Evolutionary conservation across 257 asterid species (phyloP).

Genomic region (Lavandula angustifolia): DNA sequence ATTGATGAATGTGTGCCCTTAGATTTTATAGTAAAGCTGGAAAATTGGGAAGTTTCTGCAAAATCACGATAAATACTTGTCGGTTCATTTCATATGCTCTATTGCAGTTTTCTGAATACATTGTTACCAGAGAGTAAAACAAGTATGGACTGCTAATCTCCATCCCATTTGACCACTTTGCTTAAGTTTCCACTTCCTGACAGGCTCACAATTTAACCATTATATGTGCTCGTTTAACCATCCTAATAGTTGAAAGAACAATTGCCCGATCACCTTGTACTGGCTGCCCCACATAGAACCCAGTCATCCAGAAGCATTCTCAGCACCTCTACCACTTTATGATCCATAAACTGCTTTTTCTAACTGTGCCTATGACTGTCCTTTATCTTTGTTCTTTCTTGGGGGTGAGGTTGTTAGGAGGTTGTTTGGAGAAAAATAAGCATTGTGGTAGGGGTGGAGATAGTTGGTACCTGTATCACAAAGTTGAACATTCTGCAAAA

Average conservation of each 20-base stretch:
- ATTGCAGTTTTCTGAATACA: neutral
- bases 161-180: neutral
- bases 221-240: neutral
- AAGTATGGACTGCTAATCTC: neutral
- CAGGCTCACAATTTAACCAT: neutral
- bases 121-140: neutral
- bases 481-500: neutral
- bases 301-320: neutral
- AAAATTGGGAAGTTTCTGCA: no score
- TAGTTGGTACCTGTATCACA: neutral
- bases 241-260: conserved; percentile 3
- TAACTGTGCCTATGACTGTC: neutral
- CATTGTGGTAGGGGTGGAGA: no score
- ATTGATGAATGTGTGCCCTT: neutral
- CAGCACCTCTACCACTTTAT: neutral
- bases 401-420: neutral
- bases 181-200: neutral
- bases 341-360: neutral
- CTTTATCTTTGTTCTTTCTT: neutral
- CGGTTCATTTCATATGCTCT: neutral
- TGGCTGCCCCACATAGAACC: neutral
- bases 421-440: no score
- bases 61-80: neutral
- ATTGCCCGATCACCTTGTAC: neutral
- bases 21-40: neutral